Evolutionary conservation across 2,329 filamentous ascomycete species (phyloP).

Genomic region (Curvularia sp.): DNA sequence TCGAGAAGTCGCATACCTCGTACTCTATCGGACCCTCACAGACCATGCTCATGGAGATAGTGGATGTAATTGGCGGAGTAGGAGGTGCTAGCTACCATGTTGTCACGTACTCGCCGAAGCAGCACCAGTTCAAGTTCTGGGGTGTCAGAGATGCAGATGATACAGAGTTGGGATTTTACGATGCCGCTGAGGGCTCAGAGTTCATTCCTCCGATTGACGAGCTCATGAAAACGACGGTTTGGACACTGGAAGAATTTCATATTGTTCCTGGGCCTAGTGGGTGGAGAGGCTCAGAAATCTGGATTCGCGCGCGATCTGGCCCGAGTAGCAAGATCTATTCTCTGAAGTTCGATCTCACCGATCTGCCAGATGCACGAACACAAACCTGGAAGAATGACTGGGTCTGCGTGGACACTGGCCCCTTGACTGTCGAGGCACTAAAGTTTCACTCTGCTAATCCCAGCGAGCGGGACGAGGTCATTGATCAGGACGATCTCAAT

Average conservation of each 20-base stretch:
- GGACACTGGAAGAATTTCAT: constrained; percentile 59
- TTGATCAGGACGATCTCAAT: constrained; percentile 58
- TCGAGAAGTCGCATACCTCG: constrained; percentile 70
- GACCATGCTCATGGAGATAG: constrained; percentile 75
- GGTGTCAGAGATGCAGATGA: constrained; percentile 69
- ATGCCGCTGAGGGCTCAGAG: constrained; percentile 70
- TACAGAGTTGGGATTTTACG: constrained; percentile 68
- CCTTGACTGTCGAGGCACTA: constrained; percentile 52
- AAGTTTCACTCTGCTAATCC: constrained; percentile 51
- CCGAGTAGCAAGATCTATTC: constrained; percentile 68
- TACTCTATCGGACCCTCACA: constrained; percentile 82
- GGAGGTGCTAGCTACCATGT: constrained; percentile 65
- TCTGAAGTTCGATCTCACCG: constrained; percentile 75
- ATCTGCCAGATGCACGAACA: constrained; percentile 68
- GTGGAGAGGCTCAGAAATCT: constrained; percentile 54
- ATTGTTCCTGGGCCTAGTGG: constrained; percentile 48
- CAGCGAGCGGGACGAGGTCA: constrained; percentile 41
- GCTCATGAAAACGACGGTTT: constrained; percentile 59
- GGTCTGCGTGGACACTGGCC: constrained; percentile 55
- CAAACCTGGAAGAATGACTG: constrained; percentile 69
- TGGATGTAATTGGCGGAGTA: constrained; percentile 62
- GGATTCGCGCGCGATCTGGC: constrained; percentile 63
- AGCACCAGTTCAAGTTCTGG: constrained; percentile 96
- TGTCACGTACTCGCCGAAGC: constrained; percentile 86
- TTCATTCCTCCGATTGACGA: constrained; percentile 69